Evolutionary conservation across 371 early-diverging fungal species (phyloP).

Genomic region (Lichtheimia corymbifera): DNA sequence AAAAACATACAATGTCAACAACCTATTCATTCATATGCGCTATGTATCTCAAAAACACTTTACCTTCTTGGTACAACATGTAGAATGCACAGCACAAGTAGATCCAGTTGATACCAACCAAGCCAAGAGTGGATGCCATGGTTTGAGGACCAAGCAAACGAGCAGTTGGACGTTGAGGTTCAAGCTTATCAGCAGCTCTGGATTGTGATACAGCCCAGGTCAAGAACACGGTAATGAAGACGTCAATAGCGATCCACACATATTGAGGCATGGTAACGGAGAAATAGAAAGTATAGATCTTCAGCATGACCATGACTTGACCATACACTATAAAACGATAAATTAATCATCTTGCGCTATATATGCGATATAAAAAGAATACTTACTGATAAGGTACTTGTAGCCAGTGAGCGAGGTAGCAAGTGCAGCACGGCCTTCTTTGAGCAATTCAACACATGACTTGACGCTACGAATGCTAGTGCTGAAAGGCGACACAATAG

Average conservation of each 20-base stretch:
- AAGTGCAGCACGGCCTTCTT: conserved; percentile 72
- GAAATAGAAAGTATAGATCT: conserved; percentile 60
- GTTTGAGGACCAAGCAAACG: conserved; percentile 74
- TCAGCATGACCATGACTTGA: conserved; percentile 66
- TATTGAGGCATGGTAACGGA: conserved; percentile 57
- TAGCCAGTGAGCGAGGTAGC: conserved; percentile 77
- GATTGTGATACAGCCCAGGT: conserved; percentile 66
- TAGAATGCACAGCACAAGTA: conserved; percentile 55
- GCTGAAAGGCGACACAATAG: conserved; percentile 86
- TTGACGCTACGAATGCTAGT: conserved; percentile 60
- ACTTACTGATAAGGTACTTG: conserved; percentile 61
- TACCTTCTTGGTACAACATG: conserved; percentile 52
- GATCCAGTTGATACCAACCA: conserved; percentile 63
- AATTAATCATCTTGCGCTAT: background rate
- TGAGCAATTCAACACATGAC: conserved; percentile 69
- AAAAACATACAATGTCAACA: too few species aligned
- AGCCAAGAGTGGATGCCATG: conserved; percentile 63
- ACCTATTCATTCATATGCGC: too few species aligned
- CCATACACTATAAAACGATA: conserved; percentile 56
- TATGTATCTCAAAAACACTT: background rate
- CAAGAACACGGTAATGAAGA: conserved; percentile 48
- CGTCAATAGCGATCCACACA: conserved; percentile 59
- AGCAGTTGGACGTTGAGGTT: conserved; percentile 72
- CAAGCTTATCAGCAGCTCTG: conserved; percentile 52
- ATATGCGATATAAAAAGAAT: background rate